Percentiles rank a stretch among this genome's conserved stretches.
phyloP scores from a whole-genome alignment of 2,329 filamentous ascomycete species.

The Aspergillus fructus region DNA sequence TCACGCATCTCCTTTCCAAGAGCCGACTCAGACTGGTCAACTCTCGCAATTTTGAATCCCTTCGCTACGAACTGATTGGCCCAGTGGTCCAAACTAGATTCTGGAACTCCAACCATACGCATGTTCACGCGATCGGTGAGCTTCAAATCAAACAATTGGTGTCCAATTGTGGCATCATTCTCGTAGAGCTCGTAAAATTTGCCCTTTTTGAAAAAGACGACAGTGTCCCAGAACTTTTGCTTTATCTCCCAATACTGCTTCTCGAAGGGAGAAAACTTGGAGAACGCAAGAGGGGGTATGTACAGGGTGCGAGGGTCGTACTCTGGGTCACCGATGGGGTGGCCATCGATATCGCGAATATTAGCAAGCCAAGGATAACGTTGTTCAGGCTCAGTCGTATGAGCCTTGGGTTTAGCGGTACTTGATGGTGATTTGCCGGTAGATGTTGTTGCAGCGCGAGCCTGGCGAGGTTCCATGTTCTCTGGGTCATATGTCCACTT shows the following conservation, averaged over 20 bases:
- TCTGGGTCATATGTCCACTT: constrained; percentile 78
- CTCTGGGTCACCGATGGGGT: constrained; percentile 76
- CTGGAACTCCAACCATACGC: constrained; percentile 98
- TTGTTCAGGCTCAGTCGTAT: constrained; percentile 78
- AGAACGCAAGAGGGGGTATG: constrained; percentile 77
- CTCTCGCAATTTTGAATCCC: constrained; percentile 93
- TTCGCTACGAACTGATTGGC: constrained; percentile 98
- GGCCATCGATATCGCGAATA: constrained; percentile 77
- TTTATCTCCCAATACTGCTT: constrained; percentile 99
- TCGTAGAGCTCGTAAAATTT: constrained; percentile 99
- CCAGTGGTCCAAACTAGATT: constrained; percentile 94
- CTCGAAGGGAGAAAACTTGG: constrained; percentile 87
- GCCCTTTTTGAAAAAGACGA: constrained; percentile 99
- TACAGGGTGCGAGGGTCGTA: constrained; percentile 91
- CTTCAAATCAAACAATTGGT: constrained; percentile 96
- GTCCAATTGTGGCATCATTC: constrained; percentile 92
- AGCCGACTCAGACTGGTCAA: constrained; percentile 95
- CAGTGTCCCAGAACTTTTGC: constrained; percentile 93
- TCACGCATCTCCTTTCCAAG: constrained; percentile 99
- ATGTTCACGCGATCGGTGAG: constrained; percentile 98
- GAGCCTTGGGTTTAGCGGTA: constrained; percentile 63
- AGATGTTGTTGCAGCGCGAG: constrained; percentile 41
- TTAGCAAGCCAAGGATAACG: constrained; percentile 90
- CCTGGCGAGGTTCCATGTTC: constrained; percentile 52
- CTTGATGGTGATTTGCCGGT: constrained; percentile 35